Evolutionary conservation across 768 basidiomycete species (phyloP).

Genomic region (Sporobolomyces pararoseus): DNA sequence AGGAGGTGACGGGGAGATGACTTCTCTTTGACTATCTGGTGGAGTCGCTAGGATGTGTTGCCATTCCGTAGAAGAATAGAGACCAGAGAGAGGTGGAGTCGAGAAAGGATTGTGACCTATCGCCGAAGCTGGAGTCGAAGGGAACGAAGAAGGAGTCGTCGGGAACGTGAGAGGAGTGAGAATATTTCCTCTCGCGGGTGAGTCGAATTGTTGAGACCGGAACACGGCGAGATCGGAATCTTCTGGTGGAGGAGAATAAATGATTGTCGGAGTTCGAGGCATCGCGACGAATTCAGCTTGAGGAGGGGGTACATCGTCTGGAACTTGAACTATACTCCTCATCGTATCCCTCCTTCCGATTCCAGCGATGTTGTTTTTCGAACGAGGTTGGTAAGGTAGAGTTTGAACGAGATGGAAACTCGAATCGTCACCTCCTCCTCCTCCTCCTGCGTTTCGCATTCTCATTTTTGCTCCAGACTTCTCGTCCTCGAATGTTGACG

Average conservation of each 20-base stretch:
- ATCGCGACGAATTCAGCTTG: slow-evolving; percentile 24
- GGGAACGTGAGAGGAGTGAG: slow-evolving; percentile 20
- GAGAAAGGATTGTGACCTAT: slow-evolving; percentile 14
- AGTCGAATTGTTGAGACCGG: neutral
- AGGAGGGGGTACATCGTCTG: slow-evolving; percentile 6
- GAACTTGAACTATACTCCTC: slow-evolving; percentile 14
- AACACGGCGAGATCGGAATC: slow-evolving; percentile 14
- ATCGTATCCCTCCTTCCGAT: slow-evolving; percentile 22
- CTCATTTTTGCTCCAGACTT: neutral
- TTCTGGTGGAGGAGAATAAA: slow-evolving; percentile 17
- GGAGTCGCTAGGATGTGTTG: slow-evolving; percentile 22
- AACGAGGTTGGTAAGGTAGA: neutral
- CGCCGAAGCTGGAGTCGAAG: neutral
- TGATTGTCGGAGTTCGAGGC: slow-evolving; percentile 23
- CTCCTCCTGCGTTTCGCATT: neutral
- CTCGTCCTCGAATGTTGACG: neutral
- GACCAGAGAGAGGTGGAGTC: slow-evolving; percentile 15
- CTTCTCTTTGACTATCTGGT: neutral
- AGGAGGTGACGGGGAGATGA: neutral
- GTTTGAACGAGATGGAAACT: slow-evolving; percentile 19
- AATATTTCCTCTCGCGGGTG: slow-evolving; percentile 2
- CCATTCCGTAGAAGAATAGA: slow-evolving; percentile 20
- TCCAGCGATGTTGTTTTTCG: slow-evolving; percentile 20
- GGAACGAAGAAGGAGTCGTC: slow-evolving; percentile 12
- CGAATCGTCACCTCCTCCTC: neutral